phyloP scores from a whole-genome alignment of 2,329 filamentous ascomycete genomes.

The Colletotrichum brevisporum region DNA sequence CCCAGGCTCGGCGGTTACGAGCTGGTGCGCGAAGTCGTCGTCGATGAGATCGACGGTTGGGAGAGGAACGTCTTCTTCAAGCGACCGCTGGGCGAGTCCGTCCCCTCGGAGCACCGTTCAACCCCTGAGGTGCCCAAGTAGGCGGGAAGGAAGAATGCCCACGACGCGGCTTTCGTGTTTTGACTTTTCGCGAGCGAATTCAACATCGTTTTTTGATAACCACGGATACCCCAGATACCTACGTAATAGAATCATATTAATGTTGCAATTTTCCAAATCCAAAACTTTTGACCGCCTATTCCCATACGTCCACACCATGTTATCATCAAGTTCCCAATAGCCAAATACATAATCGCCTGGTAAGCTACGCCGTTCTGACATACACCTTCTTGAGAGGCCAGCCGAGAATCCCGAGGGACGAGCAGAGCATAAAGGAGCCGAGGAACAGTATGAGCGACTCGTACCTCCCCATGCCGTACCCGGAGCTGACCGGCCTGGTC shows the following conservation, averaged over 20 bases:
- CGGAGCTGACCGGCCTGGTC: conserved; percentile 28
- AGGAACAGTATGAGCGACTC: conserved; percentile 35
- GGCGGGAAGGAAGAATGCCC: too few species aligned
- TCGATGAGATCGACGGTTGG: conserved; percentile 75
- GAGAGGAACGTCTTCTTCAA: conserved; percentile 68
- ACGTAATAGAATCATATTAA: conserved; percentile 11
- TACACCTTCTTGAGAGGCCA: conserved; percentile 31
- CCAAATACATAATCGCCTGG: too few species aligned
- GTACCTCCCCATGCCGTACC: conserved; percentile 35
- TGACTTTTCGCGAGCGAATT: background rate
- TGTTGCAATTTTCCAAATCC: background rate
- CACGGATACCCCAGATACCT: conserved; percentile 31
- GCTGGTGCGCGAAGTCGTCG: conserved; percentile 66
- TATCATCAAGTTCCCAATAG: too few species aligned
- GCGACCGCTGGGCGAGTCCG: conserved; percentile 50
- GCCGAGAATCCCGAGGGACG: conserved; percentile 30
- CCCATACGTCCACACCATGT: too few species aligned
- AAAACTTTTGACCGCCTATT: too few species aligned
- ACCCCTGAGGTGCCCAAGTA: conserved; percentile 28
- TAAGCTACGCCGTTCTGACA: too few species aligned
- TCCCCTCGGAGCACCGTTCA: conserved; percentile 17
- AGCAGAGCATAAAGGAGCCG: conserved; percentile 36
- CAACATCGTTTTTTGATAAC: conserved; percentile 4
- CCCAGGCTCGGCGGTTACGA: conserved; percentile 68
- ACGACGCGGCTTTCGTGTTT: background rate